Evolutionary conservation across 2,329 filamentous ascomycete genomes (phyloP).

Genomic region (Beauveria brongniartii): DNA sequence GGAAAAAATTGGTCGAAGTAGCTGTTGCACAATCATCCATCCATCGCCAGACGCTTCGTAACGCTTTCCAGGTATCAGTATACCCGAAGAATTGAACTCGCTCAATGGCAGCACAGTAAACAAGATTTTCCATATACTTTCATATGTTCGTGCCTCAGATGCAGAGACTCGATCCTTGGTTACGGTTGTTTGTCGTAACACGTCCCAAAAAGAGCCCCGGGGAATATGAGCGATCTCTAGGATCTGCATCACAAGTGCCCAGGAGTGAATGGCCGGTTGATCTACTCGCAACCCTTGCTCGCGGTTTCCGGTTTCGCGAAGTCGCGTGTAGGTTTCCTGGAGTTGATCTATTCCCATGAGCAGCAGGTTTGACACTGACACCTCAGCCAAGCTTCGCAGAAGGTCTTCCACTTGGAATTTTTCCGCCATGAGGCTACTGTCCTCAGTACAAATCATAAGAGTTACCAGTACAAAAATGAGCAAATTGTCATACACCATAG

Average conservation of each 20-base stretch:
- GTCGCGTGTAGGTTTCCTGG: slow-evolving; percentile 36
- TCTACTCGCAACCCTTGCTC: slow-evolving; percentile 45
- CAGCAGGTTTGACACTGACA: slow-evolving; percentile 33
- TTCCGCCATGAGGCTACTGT: slow-evolving; percentile 23
- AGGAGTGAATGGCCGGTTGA: slow-evolving; percentile 40
- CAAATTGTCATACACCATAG: slow-evolving; percentile 21
- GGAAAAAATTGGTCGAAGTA: slow-evolving; percentile 49
- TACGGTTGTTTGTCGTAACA: slow-evolving; percentile 38
- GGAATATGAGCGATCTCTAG: slow-evolving; percentile 43
- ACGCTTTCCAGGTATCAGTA: slow-evolving; percentile 30
- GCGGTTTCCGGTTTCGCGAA: slow-evolving; percentile 36
- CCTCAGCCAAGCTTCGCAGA: slow-evolving; percentile 34
- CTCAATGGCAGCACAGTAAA: slow-evolving; percentile 54
- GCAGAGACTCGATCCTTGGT: slow-evolving; percentile 25
- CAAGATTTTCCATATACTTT: slow-evolving; percentile 49
- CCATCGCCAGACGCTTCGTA: slow-evolving; percentile 37
- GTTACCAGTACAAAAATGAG: slow-evolving; percentile 26
- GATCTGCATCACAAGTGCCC: slow-evolving; percentile 50
- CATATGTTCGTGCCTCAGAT: slow-evolving; percentile 40
- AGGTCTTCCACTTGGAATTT: slow-evolving; percentile 40
- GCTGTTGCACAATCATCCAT: slow-evolving; percentile 50
- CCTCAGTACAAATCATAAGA: slow-evolving; percentile 36
- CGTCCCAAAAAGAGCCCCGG: slow-evolving; percentile 52
- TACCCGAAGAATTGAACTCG: slow-evolving; percentile 49
- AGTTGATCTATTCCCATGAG: slow-evolving; percentile 35